These are phyloP conservation scores for Beauveria sp. DNA, from an alignment of 2,329 filamentous ascomycete species.

Conservation along the genomic window DNA sequence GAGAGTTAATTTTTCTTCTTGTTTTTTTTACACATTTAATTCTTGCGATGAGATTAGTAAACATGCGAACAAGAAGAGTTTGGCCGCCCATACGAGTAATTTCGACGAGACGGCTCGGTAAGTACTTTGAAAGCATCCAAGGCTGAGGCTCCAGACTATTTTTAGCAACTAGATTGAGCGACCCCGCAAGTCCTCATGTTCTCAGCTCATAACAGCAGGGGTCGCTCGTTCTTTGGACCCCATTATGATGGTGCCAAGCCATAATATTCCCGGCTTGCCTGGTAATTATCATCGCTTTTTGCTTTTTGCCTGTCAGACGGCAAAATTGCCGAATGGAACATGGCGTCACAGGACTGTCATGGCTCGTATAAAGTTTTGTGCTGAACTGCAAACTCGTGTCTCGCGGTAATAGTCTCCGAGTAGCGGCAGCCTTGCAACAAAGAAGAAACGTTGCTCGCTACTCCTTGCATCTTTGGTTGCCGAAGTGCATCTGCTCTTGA, in stretches of 20 bases:
- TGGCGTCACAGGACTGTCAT: neutral
- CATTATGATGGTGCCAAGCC: constrained; percentile 1
- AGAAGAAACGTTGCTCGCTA: neutral
- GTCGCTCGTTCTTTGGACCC: neutral
- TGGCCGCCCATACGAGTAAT: too few relatives aligned
- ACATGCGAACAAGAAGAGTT: neutral
- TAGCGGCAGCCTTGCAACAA: too few relatives aligned
- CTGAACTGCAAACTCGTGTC: neutral
- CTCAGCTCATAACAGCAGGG: too few relatives aligned
- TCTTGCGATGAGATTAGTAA: neutral
- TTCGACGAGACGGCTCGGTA: too few relatives aligned
- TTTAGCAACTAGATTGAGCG: neutral
- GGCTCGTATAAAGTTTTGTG: neutral
- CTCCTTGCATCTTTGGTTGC: neutral
- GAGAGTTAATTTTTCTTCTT: neutral
- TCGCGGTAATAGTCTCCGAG: neutral
- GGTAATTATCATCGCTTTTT: neutral
- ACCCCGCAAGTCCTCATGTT: neutral
- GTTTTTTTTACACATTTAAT: neutral
- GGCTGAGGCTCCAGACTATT: neutral
- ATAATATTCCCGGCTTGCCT: neutral
- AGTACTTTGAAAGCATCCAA: neutral
- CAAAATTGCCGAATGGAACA: neutral
- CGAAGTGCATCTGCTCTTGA: neutral
- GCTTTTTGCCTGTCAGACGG: neutral